phyloP scores from a whole-genome alignment of 202 grass and related monocot genomes.

The Alloteropsis angusta region DNA sequence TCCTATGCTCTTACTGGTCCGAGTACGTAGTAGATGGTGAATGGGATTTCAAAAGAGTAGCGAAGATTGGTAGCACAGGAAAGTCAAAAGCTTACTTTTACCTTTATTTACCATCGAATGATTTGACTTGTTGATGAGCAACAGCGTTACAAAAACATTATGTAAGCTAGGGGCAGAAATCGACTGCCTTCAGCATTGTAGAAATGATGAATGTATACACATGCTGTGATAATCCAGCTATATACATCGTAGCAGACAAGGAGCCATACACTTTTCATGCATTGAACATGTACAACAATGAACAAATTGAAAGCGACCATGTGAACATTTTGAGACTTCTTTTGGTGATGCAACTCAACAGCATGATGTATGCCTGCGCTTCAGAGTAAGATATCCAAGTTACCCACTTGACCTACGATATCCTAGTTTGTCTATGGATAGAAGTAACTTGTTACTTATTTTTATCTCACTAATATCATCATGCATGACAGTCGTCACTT shows the following conservation, averaged over 20 bases:
- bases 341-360: neutral
- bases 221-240: neutral
- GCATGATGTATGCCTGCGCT: neutral
- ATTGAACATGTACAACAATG: neutral
- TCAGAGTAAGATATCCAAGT: neutral
- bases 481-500: slow-evolving; percentile 21
- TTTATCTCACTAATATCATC: neutral
- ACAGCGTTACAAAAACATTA: neutral
- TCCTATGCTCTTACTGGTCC: neutral
- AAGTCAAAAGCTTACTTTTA: slow-evolving; percentile 26
- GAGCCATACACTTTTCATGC: neutral
- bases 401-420: neutral
- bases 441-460: neutral
- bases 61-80: neutral
- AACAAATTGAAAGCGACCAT: neutral
- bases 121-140: neutral
- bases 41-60: slow-evolving; percentile 18
- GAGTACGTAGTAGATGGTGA: neutral
- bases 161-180: neutral
- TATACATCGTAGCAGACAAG: neutral
- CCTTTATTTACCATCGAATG: neutral
- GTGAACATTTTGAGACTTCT: neutral
- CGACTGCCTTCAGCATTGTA: neutral
- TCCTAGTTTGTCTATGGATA: neutral
- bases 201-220: neutral